Evolutionary conservation across 2,329 filamentous ascomycete species (phyloP).

Genomic region (Trichophyton verrucosum): DNA sequence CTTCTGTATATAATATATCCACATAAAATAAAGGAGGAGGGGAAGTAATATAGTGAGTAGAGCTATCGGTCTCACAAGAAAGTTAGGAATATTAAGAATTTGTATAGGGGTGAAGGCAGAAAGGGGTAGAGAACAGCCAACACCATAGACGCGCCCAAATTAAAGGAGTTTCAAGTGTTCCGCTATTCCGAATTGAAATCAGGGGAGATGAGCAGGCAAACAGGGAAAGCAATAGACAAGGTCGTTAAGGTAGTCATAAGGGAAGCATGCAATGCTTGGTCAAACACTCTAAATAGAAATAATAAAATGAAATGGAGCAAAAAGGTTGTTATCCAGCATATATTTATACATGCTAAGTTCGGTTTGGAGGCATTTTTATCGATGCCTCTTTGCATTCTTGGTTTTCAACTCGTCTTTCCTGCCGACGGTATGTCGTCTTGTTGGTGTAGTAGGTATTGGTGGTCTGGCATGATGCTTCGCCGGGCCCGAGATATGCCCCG

Average conservation of each 20-base stretch:
- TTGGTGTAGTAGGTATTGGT: slow-evolving; percentile 22
- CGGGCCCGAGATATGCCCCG: slow-evolving; percentile 23
- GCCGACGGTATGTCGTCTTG: slow-evolving; percentile 16
- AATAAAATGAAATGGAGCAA: neutral
- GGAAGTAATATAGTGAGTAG: neutral
- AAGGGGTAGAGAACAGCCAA: neutral
- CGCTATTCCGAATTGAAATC: neutral
- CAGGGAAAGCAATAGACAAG: neutral
- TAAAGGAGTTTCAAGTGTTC: neutral
- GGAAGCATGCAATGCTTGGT: neutral
- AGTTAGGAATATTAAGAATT: neutral
- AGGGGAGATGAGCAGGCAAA: neutral
- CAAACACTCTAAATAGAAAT: neutral
- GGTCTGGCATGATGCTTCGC: slow-evolving; percentile 19
- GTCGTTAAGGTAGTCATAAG: neutral
- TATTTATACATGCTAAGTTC: no score
- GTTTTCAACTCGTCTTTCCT: slow-evolving; percentile 19
- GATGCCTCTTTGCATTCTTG: slow-evolving; percentile 15
- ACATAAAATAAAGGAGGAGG: neutral
- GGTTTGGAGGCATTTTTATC: neutral
- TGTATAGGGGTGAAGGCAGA: neutral
- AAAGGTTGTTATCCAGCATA: no score
- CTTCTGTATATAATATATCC: neutral
- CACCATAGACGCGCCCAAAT: neutral
- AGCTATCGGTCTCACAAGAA: neutral